Conservation (phyloP, 225 moss, liverwort and hornwort genomes). For the Thuidium tamariscinum region DNA sequence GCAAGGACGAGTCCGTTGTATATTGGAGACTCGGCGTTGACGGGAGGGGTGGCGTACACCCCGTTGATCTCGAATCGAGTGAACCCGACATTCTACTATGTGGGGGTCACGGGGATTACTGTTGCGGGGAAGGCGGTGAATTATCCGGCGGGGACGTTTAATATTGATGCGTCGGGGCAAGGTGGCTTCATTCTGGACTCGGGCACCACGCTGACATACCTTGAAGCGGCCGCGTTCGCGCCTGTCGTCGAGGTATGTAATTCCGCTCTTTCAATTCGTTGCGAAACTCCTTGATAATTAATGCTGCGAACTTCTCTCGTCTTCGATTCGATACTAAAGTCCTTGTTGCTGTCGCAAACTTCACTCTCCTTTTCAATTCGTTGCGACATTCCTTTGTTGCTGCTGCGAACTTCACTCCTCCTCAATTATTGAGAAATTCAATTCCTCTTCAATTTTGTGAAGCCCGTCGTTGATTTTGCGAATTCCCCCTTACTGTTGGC, state of each 20-base stretch:
- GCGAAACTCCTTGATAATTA: not conserved
- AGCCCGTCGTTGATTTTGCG: not conserved
- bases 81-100: constrained; percentile 40
- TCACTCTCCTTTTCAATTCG: not conserved
- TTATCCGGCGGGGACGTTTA: constrained; percentile 20
- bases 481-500: not conserved
- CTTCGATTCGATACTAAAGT: not conserved
- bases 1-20: constrained; percentile 27
- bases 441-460: not conserved
- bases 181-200: constrained; percentile 60
- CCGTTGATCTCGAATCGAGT: constrained; percentile 2
- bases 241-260: constrained; percentile 22
- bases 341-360: not conserved
- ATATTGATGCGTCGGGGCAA: constrained; percentile 8
- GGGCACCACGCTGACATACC: constrained; percentile 57
- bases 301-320: not conserved
- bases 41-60: constrained; percentile 21
- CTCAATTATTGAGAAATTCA: not conserved
- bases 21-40: constrained; percentile 17
- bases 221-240: constrained; percentile 32
- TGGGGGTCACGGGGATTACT: constrained; percentile 13
- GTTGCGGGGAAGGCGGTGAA: constrained; percentile 22
- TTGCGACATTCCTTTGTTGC: not conserved
- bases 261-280: not conserved
- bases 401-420: not conserved